Evolutionary conservation across 345 rosid species (phyloP).

Genomic region (Hibiscus trionum): DNA sequence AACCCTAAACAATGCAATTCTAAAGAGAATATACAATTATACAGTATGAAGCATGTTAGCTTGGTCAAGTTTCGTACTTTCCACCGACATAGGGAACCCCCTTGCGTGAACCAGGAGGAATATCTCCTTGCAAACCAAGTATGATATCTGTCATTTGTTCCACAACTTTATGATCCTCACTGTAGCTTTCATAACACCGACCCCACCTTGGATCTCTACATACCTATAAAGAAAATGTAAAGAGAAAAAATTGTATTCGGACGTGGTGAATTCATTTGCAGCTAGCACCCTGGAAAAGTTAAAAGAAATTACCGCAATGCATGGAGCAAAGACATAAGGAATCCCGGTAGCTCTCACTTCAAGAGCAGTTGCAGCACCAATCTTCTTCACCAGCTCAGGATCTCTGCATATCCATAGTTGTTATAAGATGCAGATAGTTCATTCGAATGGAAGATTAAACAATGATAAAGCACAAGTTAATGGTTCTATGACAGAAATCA

Average conservation of each 20-base stretch:
- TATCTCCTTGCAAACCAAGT: conserved; percentile 86
- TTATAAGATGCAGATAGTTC: neutral
- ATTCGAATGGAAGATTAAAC: neutral
- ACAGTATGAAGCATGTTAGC: neutral
- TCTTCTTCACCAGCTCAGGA: conserved; percentile 73
- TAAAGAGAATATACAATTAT: neutral
- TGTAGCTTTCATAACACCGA: conserved; percentile 61
- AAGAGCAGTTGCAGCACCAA: conserved; percentile 94
- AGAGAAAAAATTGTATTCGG: neutral
- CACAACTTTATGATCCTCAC: conserved; percentile 45
- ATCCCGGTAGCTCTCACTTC: conserved; percentile 98
- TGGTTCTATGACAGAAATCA: neutral
- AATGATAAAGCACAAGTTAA: neutral
- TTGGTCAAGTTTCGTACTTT: conserved; percentile 42
- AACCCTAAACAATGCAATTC: neutral
- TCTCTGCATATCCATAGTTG: conserved; percentile 41
- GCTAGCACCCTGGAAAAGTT: neutral
- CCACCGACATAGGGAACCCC: conserved; percentile 87
- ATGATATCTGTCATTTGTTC: conserved; percentile 74
- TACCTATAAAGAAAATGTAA: conserved; percentile 44
- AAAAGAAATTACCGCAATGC: conserved; percentile 68
- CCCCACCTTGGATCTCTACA: conserved; percentile 99
- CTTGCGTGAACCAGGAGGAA: conserved; percentile 46
- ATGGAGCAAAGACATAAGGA: conserved; percentile 88
- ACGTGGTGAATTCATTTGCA: neutral